Evolutionary conservation across 257 asterid species (phyloP).

Genomic region (Rehmannia glutinosa): DNA sequence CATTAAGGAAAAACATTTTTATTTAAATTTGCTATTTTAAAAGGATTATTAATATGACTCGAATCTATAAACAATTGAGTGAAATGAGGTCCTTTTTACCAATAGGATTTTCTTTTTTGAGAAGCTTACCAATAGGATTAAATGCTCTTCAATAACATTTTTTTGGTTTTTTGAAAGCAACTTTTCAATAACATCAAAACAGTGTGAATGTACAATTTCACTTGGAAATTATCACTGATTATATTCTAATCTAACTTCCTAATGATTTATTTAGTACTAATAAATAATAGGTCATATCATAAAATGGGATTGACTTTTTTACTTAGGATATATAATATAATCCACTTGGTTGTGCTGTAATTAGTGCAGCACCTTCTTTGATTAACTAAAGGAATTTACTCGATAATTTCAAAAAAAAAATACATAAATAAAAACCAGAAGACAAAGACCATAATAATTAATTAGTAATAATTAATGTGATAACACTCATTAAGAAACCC

Average conservation of each 20-base stretch:
- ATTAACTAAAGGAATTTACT: conserved; percentile 18
- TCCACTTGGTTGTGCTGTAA: not conserved
- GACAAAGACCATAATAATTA: conserved; percentile 1
- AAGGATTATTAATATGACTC: not conserved
- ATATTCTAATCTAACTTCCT: too few relatives aligned
- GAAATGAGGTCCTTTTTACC: not conserved
- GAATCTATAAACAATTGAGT: not conserved
- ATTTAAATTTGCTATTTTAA: too few relatives aligned
- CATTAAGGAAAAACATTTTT: too few relatives aligned
- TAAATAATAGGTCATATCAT: too few relatives aligned
- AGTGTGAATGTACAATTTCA: too few relatives aligned
- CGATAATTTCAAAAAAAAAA: not conserved
- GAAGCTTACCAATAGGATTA: too few relatives aligned
- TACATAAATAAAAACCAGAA: not conserved
- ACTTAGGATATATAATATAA: not conserved
- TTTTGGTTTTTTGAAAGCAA: too few relatives aligned
- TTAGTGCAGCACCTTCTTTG: conserved; percentile 11
- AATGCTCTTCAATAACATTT: too few relatives aligned
- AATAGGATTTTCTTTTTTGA: too few relatives aligned
- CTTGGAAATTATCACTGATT: too few relatives aligned
- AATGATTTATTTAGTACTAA: too few relatives aligned
- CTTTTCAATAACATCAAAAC: too few relatives aligned
- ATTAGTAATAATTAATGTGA: not conserved
- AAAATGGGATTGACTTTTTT: conserved; percentile 10
- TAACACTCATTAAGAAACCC: not conserved